Conservation (phyloP, 2,329 filamentous ascomycete genomes). For the Talaromyces pinophilus region DNA sequence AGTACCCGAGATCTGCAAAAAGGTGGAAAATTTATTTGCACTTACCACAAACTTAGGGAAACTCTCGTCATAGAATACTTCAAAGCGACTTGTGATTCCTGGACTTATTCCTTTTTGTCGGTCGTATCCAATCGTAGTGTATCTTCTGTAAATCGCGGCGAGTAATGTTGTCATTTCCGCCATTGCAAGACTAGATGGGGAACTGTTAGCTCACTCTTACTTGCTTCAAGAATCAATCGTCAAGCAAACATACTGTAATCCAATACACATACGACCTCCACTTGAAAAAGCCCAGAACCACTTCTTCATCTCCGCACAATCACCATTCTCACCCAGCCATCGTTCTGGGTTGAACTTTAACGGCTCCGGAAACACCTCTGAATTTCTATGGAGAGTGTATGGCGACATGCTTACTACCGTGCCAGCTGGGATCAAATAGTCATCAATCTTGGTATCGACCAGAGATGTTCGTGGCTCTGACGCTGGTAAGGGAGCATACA, state of each 20-base stretch:
- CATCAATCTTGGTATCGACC: slow-evolving; percentile 37
- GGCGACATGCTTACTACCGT: slow-evolving; percentile 38
- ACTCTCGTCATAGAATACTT: slow-evolving; percentile 44
- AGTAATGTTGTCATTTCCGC: slow-evolving; percentile 54
- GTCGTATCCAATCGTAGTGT: slow-evolving; percentile 38
- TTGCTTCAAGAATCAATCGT: background rate
- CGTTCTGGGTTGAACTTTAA: slow-evolving; percentile 36
- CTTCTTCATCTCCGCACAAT: slow-evolving; percentile 34
- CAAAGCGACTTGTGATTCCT: slow-evolving; percentile 46
- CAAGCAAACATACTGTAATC: slow-evolving; percentile 34
- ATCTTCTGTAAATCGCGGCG: slow-evolving; percentile 49
- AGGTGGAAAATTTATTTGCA: background rate
- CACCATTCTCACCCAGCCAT: slow-evolving; percentile 30
- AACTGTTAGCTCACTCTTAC: background rate
- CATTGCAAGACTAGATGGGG: slow-evolving; percentile 48
- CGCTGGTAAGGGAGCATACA: slow-evolving; percentile 54
- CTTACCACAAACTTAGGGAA: slow-evolving; percentile 29
- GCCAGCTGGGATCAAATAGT: slow-evolving; percentile 35
- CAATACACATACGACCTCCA: slow-evolving; percentile 45
- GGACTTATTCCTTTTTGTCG: slow-evolving; percentile 39
- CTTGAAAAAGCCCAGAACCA: slow-evolving; percentile 46
- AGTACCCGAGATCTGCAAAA: background rate
- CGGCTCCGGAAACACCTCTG: slow-evolving; percentile 33
- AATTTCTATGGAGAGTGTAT: slow-evolving; percentile 39
- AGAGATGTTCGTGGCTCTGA: slow-evolving; percentile 48